Base-by-base conservation (phyloP, 495 filamentous ascomycete species). In the Penicillium paradoxum region DNA sequence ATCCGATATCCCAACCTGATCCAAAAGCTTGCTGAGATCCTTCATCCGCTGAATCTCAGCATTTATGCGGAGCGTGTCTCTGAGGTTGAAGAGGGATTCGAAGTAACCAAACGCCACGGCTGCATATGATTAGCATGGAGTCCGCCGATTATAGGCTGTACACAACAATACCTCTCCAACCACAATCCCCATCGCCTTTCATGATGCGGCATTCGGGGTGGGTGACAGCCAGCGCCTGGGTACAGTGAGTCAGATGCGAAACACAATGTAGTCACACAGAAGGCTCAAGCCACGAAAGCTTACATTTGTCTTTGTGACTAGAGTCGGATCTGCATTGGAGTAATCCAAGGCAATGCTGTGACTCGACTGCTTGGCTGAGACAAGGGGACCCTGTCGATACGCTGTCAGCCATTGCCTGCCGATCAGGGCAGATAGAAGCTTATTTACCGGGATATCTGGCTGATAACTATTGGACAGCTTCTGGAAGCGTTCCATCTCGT, bases 21-120 rank as follows among this genome's bases (percentile, higher is more conserved):
- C 79, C 58, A 97, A 76, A 15, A 89, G 75, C 43, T 80, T 77
- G 58, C 82, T 86, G 46, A 96, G 75, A 7, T 80, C 84, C 51
- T 78, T 80, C 56, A 98, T 75, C 37, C 92, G 84, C 18, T 74
- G 71, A 44, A 82, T 66, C 67, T 98, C 92, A 46, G 76, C 76
- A 36, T 84, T 77, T 51, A 90, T 73, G 49, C 80, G 81, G 46
- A 77, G 72, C 21, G 74, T 71, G 63, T 91, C 84, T 51, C 83
- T 82, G 21, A 78, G 65, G 53, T 78, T 80, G 50, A 91, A 75
- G 18, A 98, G 75, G 30, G 81, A 83, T 71, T 98, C 93, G 58
- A 95, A 96, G 71, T 96, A 97, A 46, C 83, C 83, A 67, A 96
- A 98, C 17, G 83, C 92, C 66, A 96, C 85, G 37, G 93, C 93